phyloP scores from a whole-genome alignment of 257 asterid species.

The Craterostigma plantagineum region DNA sequence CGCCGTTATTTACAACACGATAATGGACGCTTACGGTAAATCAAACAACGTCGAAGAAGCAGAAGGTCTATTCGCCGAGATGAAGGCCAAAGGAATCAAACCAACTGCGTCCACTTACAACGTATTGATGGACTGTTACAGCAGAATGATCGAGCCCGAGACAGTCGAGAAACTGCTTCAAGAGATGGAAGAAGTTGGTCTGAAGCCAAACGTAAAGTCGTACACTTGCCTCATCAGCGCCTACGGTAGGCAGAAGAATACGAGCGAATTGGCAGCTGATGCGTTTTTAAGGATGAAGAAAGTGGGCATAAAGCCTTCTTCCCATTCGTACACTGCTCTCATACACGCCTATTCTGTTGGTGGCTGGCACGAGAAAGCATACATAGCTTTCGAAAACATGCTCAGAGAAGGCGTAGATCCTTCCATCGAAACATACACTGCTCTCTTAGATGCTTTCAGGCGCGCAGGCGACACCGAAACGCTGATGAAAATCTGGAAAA shows the following conservation, averaged over 20 bases:
- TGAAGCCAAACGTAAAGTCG: constrained; percentile 67
- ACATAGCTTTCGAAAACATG: constrained; percentile 53
- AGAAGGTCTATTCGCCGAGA: constrained; percentile 77
- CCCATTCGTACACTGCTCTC: constrained; percentile 85
- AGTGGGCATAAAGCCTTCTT: constrained; percentile 60
- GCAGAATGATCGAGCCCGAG: constrained; percentile 77
- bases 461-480: constrained; percentile 79
- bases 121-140: constrained; percentile 75
- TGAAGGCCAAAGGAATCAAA: constrained; percentile 46
- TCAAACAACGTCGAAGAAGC: constrained; percentile 73
- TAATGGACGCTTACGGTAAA: constrained; percentile 73
- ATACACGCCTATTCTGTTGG: constrained; percentile 63
- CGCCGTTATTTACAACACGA: constrained; percentile 53
- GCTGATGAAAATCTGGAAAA: constrained; percentile 70
- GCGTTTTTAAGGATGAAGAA: constrained; percentile 78
- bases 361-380: constrained; percentile 85
- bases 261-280: constrained; percentile 79
- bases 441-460: constrained; percentile 68
- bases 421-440: constrained; percentile 72
- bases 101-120: constrained; percentile 69
- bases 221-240: constrained; percentile 84
- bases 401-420: constrained; percentile 54
- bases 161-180: constrained; percentile 56
- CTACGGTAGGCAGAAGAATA: constrained; percentile 65
- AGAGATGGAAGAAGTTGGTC: constrained; percentile 58